phyloP scores from a whole-genome alignment of 2,329 filamentous ascomycete species.

The Xenoacremonium recifei region DNA sequence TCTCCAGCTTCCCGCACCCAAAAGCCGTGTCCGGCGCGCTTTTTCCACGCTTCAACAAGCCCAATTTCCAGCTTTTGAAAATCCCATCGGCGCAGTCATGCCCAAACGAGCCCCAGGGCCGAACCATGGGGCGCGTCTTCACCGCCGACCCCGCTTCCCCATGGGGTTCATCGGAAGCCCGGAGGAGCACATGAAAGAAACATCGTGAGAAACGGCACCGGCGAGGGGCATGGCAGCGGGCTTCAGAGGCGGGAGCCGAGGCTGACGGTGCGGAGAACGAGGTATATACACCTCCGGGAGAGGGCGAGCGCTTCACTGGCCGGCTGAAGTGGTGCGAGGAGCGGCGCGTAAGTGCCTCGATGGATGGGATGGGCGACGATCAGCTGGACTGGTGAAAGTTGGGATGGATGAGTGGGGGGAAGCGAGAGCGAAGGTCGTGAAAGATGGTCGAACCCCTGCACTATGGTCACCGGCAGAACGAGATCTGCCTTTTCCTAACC shows the following conservation, averaged over 20 bases:
- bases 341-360: background rate
- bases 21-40: background rate
- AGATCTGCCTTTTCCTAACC: background rate
- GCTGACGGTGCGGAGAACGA: background rate
- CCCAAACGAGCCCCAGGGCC: background rate
- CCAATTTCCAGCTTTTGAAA: background rate
- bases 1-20: background rate
- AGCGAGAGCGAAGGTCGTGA: background rate
- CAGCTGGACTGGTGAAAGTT: background rate
- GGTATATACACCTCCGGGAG: background rate
- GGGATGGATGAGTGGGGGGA: background rate
- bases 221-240: background rate
- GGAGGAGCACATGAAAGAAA: background rate
- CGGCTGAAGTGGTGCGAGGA: background rate
- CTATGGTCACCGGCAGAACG: background rate
- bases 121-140: too few relatives aligned
- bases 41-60: background rate
- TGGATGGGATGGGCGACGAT: background rate
- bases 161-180: background rate
- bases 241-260: background rate
- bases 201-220: background rate
- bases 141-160: background rate
- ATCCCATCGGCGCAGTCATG: background rate
- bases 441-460: background rate
- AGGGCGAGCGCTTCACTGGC: background rate